Conservation (phyloP, 768 basidiomycete genomes). For the Botryobasidium botryosum region DNA sequence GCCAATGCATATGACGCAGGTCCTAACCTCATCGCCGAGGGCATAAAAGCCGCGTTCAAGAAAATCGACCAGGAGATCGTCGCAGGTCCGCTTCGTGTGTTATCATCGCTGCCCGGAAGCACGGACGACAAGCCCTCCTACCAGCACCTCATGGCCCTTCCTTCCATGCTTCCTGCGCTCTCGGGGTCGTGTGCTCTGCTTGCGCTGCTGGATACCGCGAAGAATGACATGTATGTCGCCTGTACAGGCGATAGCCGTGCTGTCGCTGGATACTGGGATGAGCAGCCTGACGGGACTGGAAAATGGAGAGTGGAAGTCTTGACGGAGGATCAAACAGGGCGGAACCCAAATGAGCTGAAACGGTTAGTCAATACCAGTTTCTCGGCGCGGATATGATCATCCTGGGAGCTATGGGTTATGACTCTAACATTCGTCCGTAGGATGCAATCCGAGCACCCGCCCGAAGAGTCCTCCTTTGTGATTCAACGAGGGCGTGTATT, state of each 20-base stretch:
- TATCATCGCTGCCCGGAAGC: conserved; percentile 37
- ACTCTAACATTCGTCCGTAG: conserved; percentile 22
- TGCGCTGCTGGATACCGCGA: conserved; percentile 71
- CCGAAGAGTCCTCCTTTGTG: conserved; percentile 52
- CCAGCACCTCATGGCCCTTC: conserved; percentile 47
- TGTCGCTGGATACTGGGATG: conserved; percentile 85
- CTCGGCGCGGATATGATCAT: not conserved
- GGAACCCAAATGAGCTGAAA: conserved; percentile 68
- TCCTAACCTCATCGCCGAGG: conserved; percentile 38
- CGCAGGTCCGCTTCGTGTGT: conserved; percentile 55
- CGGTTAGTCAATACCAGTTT: conserved; percentile 33
- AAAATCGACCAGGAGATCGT: conserved; percentile 76
- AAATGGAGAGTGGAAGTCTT: conserved; percentile 88
- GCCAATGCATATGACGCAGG: conserved; percentile 26
- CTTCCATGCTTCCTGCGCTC: conserved; percentile 68
- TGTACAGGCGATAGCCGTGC: conserved; percentile 89
- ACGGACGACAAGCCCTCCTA: conserved; percentile 39
- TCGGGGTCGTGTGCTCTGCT: conserved; percentile 86
- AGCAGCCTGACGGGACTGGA: conserved; percentile 42
- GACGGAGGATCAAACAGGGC: conserved; percentile 90
- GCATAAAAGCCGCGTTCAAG: conserved; percentile 61
- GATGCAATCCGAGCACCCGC: conserved; percentile 68
- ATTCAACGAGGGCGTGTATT: conserved; percentile 69
- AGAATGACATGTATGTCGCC: conserved; percentile 74
- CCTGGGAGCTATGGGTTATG: not conserved